Base-by-base conservation (phyloP, 805 yeast species). In the Kluyveromyces lactis region DNA sequence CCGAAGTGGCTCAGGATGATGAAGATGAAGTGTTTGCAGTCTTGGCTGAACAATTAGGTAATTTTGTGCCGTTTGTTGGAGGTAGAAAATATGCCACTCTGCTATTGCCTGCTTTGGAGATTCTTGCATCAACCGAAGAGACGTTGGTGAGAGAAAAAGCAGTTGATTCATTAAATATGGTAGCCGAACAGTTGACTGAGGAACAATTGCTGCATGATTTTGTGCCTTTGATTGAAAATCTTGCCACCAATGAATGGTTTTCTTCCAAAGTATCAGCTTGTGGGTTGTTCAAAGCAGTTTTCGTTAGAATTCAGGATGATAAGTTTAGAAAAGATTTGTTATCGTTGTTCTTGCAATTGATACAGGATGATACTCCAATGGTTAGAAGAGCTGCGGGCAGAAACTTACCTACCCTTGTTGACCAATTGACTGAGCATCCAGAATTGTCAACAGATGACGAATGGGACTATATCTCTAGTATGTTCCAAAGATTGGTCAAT, bases 11-110 rank as follows among this genome's bases (percentile, higher is more conserved):
- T 8, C 92, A 85, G 49, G 99, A 92, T 53, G 99, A 94, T 60
- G 99, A 92, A 64, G 99, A 92, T 63, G 99, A 92, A 64, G 95
- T 92, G 5, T 81, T 90, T 63, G 86, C 96, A 1, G 90, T 87
- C 16, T 72, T 94, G 46, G 97, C 97, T 3, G 86, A 82, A 51
- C 90, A 89, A 67, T 67, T 92, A 51, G 95, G 95, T 35, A 75
- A 76, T 42, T 90, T 92, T 60, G 78, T 87, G 26, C 95, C 96
- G 4, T 75, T 78, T 43, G 78, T 92, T 42, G 99, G 98, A 35
- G 98, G 98, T 42, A 50, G 73, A 10, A 71, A 75, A 44, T 70
- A 69, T 54, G 84, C 85, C 8, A 67, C 77, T 24, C 54, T 72
- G 30, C 59, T 83, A 37, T 63, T 77, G 61, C 75, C 86, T 45